Percentiles rank a stretch among this genome's conserved stretches.
These are phyloP conservation scores for Stagonosporopsis rhizophila DNA, from an alignment of 2,329 filamentous ascomycete species.

Conservation along the genomic window DNA sequence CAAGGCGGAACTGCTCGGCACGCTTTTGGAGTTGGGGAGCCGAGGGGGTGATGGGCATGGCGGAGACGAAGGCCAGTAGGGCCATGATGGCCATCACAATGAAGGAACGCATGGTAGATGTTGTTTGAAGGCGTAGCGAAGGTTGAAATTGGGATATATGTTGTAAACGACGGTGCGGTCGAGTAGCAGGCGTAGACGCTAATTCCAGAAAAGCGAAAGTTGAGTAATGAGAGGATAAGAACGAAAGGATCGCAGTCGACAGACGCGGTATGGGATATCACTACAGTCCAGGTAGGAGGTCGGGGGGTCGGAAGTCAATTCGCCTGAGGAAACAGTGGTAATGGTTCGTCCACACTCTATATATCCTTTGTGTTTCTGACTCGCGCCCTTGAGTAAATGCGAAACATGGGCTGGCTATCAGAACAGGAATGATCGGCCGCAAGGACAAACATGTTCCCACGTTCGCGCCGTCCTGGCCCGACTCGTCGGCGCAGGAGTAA, in stretches of 20 bases:
- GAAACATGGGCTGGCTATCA: conserved; percentile 32
- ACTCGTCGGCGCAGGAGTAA: conserved; percentile 18
- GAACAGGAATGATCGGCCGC: conserved; percentile 38
- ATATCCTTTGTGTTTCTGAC: conserved; percentile 23
- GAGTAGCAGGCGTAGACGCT: conserved; percentile 9
- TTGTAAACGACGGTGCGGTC: neutral
- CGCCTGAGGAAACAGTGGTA: conserved; percentile 24
- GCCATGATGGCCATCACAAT: conserved; percentile 36
- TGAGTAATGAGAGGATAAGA: conserved; percentile 20
- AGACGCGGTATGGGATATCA: conserved; percentile 17
- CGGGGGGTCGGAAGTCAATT: conserved; percentile 25
- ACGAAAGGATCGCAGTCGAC: conserved; percentile 25
- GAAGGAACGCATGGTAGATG: conserved; percentile 36
- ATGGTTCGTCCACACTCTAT: conserved; percentile 29
- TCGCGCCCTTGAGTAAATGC: conserved; percentile 28
- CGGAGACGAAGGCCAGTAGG: conserved; percentile 32
- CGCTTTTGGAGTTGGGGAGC: conserved; percentile 42
- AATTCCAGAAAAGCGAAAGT: conserved; percentile 21
- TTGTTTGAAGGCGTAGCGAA: no score
- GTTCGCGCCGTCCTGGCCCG: conserved; percentile 28
- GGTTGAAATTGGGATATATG: no score
- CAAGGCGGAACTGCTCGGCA: conserved; percentile 42
- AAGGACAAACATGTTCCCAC: conserved; percentile 40
- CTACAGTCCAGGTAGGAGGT: conserved; percentile 21
- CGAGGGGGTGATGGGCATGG: conserved; percentile 46